Evolutionary conservation across 495 filamentous ascomycete species (phyloP).

Genomic region (Cryomyces minteri): DNA sequence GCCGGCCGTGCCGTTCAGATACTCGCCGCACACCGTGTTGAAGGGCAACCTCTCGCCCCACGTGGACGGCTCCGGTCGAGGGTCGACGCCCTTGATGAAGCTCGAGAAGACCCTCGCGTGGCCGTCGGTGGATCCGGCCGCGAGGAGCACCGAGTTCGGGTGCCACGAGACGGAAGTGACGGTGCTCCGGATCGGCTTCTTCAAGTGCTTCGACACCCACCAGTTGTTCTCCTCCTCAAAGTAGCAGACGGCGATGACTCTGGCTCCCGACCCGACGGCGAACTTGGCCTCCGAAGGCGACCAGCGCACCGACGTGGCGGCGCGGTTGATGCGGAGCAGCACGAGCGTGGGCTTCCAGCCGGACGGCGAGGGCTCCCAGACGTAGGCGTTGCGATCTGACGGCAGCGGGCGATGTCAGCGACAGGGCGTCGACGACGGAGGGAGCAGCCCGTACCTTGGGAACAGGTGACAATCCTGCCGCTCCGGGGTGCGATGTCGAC

Average conservation of each 20-base stretch:
- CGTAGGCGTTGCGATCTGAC: slow-evolving; percentile 87
- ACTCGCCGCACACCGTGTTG: slow-evolving; percentile 96
- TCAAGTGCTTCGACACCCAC: slow-evolving; percentile 98
- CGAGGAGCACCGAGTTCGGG: slow-evolving; percentile 87
- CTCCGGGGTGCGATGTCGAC: slow-evolving; percentile 85
- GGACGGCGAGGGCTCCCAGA: slow-evolving; percentile 80
- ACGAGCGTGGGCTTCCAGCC: slow-evolving; percentile 97
- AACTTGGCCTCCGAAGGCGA: slow-evolving; percentile 94
- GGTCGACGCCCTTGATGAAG: slow-evolving; percentile 90
- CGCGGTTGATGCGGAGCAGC: slow-evolving; percentile 89
- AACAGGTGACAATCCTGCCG: slow-evolving; percentile 92
- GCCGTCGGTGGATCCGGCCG: slow-evolving; percentile 90
- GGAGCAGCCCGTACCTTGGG: slow-evolving; percentile 45
- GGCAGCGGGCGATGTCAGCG: neutral
- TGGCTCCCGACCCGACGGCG: slow-evolving; percentile 86
- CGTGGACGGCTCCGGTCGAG: slow-evolving; percentile 65
- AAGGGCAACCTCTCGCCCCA: slow-evolving; percentile 95
- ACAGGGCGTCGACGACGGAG: neutral
- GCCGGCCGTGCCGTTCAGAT: slow-evolving; percentile 80
- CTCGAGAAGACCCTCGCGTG: slow-evolving; percentile 88
- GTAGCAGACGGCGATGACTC: slow-evolving; percentile 94
- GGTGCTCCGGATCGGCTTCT: slow-evolving; percentile 93
- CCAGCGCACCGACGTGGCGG: slow-evolving; percentile 94
- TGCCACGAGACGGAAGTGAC: slow-evolving; percentile 92
- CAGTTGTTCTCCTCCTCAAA: slow-evolving; percentile 98